Base-by-base conservation (phyloP, 2,329 filamentous ascomycete genomes). In the Byssoonygena ceratinophila region DNA sequence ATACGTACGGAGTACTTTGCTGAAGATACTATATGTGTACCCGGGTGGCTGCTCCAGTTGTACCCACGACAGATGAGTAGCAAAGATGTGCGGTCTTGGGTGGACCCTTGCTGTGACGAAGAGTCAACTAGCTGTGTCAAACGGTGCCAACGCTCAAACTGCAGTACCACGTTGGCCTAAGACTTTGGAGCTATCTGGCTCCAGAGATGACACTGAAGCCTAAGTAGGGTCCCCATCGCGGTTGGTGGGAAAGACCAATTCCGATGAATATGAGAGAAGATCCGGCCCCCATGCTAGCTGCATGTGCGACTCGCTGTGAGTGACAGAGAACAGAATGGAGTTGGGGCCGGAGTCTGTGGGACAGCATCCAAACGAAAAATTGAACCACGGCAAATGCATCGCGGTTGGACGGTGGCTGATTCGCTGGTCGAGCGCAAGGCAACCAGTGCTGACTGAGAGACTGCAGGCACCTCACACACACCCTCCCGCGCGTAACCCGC, bases 81-180 rank as follows among this genome's bases (percentile, higher is more conserved):
- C 37, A 41, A 12, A 12, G 37, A 8, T 39, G 16, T 39, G n/a
- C 20, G 37, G 27, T n/a, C 14, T 9, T 29, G n/a, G 22, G 34
- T 29, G 22, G 46, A 34, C 32, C 32, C 18, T 18, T 41, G 8
- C n/a, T 12, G 5, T 12, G 11, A 34, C 3, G 11, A 14, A 12
- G 31, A n/a, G n/a, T n/a, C n/a, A n/a, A n/a, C n/a, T n/a, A n/a
- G n/a, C n/a, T n/a, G n/a, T n/a, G n/a, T n/a, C n/a, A n/a, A 44
- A 44, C 48, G 48, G 48, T 51, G 51, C 51, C 51, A 53, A 37
- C 46, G 31, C 23, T 46, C 27, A 36, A n/a, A 29, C 52, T 54
- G 46, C 53, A 41, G 47, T 51, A 51, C 53, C 47, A 46, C 46
- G 47, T 37, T 51, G 36, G 18, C 22, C 32, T 14, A 31, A 16